These are phyloP conservation scores for Solanum arcanum DNA, from an alignment of 257 asterid genomes.

Conservation along the genomic window DNA sequence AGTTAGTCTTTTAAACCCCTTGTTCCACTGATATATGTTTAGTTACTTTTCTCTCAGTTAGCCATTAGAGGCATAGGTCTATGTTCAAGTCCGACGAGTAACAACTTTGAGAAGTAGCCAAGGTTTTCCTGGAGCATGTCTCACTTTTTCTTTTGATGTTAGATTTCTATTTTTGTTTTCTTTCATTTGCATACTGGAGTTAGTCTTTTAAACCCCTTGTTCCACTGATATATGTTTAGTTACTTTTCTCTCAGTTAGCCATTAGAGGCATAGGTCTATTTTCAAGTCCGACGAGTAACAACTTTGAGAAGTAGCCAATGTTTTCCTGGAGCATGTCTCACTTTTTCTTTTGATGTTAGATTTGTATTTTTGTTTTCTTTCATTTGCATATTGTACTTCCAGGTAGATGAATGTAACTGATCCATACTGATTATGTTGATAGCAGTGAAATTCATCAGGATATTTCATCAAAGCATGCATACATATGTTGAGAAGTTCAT, in stretches of 20 bases:
- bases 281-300: not conserved
- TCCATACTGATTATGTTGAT: not conserved
- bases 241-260: not conserved
- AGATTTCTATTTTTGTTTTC: not conserved
- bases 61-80: not conserved
- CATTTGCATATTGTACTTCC: not conserved
- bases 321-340: not conserved
- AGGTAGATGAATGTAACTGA: not conserved
- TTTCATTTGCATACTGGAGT: constrained; percentile 28
- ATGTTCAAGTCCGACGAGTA: not conserved
- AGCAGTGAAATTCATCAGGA: not conserved
- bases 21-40: not conserved
- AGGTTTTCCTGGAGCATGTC: not conserved
- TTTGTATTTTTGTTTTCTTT: not conserved
- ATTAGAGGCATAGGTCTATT: not conserved
- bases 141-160: not conserved
- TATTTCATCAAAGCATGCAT: not conserved
- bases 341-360: not conserved
- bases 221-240: too few relatives aligned
- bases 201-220: constrained; percentile 2
- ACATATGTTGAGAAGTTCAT: not conserved
- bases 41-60: not conserved
- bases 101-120: not conserved
- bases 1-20: constrained; percentile 34
- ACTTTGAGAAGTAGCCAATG: not conserved